Evolutionary conservation across 2,329 filamentous ascomycete genomes (phyloP), one percentile per base, ranked within the genome.

Genomic region (Penicillium brevicompactum): DNA sequence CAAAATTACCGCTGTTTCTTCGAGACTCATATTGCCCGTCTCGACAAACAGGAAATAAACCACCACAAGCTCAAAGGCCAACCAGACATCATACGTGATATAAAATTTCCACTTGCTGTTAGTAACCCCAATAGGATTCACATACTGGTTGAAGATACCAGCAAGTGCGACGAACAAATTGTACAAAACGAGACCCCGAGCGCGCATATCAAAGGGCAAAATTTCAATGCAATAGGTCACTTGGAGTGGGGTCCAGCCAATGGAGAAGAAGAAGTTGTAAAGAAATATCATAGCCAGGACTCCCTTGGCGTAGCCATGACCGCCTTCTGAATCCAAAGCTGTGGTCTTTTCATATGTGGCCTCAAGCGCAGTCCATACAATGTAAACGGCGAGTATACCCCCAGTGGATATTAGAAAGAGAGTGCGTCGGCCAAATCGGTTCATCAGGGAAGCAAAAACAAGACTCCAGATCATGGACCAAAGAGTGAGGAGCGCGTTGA

Each of bases 381-480:
- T 45, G 22, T 61, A 60, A 22, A 47, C 45, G 4, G 46, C 22
- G 14, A 56, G 45, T 45, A 63, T 60, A 14, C 66, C 53, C 5
- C 42, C 53, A 11, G 63, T 68, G 16, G 63, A 64, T 22, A 52
- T 59, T 8, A 84, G 67, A 11, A 84, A 68, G 7, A 84, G 70
- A 0, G 66, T 64, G 2, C 70, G 63, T 6, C 71, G 66, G 5
- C 71, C 70, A 24, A 67, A 56, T 31, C 58, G 55, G 37, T 86
- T 84, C 2, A 82, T 82, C 42, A 86, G 73, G 8, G 78, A 74
- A 2, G 84, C 82, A 44, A 84, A 84, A 1, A 81, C 63, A 16
- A 85, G 73, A 13, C 82, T 80, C 62, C 79, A 81, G 18, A 84
- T 71, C 21, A 84, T 79, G 22, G 83, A 81, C 66, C 84, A 82